A percentile compares a stretch with the other conserved stretches of the same genome.
phyloP scores from a whole-genome alignment of 176 grass and related monocot species.

The Lolium perenne region DNA sequence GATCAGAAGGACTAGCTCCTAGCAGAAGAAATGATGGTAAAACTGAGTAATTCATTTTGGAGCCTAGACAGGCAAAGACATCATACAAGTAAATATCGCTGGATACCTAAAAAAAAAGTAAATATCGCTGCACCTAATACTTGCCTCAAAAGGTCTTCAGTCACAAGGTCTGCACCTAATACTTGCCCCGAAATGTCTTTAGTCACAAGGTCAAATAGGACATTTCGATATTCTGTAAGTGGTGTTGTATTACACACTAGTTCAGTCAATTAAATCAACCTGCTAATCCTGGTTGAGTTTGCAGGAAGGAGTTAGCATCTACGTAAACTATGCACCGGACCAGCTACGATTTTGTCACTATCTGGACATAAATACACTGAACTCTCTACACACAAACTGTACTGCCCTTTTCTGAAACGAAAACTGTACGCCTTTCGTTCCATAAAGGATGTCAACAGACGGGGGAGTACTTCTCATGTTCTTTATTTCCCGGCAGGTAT shows the following conservation, averaged over 20 bases:
- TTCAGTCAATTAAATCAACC: not conserved
- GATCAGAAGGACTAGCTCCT: no score
- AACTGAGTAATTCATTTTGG: not conserved
- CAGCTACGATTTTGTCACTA: not conserved
- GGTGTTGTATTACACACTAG: not conserved
- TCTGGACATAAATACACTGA: not conserved
- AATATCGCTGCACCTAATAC: no score
- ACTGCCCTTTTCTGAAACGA: not conserved
- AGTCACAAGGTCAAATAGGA: not conserved
- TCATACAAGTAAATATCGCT: no score
- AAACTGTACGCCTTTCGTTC: no score
- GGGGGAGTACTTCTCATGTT: no score
- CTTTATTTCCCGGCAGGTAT: not conserved
- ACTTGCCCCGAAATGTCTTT: not conserved
- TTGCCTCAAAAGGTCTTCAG: not conserved
- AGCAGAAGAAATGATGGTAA: no score
- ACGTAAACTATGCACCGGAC: not conserved
- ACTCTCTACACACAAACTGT: constrained; percentile 14
- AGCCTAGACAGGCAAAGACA: not conserved
- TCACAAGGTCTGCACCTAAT: not conserved
- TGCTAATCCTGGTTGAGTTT: not conserved
- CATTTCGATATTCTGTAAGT: not conserved
- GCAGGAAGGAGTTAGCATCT: not conserved
- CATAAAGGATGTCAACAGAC: no score
- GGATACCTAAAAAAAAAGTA: no score